Evolutionary conservation across 805 yeast genomes (phyloP).

Genomic region (Zygotorulaspora danielsina): DNA sequence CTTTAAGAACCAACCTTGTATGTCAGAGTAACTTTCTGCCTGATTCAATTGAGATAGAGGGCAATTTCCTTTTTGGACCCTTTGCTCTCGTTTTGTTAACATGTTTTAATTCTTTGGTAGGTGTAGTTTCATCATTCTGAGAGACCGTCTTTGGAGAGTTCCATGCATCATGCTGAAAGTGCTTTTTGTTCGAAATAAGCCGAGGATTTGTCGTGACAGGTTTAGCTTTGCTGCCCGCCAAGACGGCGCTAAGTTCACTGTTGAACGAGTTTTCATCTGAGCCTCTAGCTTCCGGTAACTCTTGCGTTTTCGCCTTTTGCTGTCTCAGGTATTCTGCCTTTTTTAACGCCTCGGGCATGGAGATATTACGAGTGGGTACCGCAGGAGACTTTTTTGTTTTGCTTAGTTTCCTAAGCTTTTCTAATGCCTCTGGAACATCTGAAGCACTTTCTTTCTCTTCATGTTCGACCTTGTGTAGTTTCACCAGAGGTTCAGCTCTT

Average conservation of each 20-base stretch:
- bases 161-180: not conserved
- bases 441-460: constrained; percentile 1
- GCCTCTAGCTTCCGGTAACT: not conserved
- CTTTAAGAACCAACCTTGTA: no score
- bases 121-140: not conserved
- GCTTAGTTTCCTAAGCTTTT: constrained; percentile 11
- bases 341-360: constrained; percentile 30
- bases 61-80: constrained; percentile 41
- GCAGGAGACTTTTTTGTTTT: constrained; percentile 21
- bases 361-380: constrained; percentile 29
- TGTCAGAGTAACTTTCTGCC: no score
- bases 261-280: constrained; percentile 5
- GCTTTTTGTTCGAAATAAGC: not conserved
- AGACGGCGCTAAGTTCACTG: constrained; percentile 16
- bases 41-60: no score
- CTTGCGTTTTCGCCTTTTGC: constrained; percentile 1
- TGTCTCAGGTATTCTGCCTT: constrained; percentile 19
- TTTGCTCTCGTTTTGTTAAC: constrained; percentile 35
- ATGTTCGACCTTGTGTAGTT: not conserved
- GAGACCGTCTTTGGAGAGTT: not conserved
- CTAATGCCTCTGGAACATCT: constrained; percentile 19
- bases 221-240: constrained; percentile 10
- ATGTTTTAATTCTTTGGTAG: constrained; percentile 22
- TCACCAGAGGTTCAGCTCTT: constrained; percentile 25
- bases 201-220: not conserved